Evolutionary conservation across 305 asterid species (phyloP), one percentile per base, ranked within the genome.

Genomic region (Fraxinus paxiana): DNA sequence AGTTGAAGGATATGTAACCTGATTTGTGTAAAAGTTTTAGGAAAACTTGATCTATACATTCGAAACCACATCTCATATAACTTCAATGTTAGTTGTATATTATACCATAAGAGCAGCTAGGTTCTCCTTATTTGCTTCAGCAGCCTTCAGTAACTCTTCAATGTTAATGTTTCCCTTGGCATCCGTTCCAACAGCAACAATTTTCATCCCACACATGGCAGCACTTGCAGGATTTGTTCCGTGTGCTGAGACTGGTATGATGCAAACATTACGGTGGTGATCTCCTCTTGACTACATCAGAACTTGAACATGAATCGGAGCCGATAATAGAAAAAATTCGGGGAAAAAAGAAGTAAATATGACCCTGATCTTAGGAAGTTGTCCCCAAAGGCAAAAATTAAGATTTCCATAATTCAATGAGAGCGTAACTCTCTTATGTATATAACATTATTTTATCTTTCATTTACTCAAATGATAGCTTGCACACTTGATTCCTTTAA

Each of bases 181-280:
- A 89, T 96, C 99, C 3, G 98, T 92, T 67, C 99, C 99, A 73
- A 96, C 91, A 5, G 98, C 86, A 85, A 96, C 97, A 33, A 96
- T 96, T 90, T 94, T 94, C 99, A 94, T 96, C 69, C 99, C 99
- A 56, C 99, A 96, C 98, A 94, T 96, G 59, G 98, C 98, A 0
- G 98, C 98, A 88, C 97, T 94, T 43, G 99, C 99, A 67, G 99
- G 99, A 85, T 96, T 94, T 35, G 98, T 96, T 85, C 99, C 99
- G 12, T 96, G 98, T 24, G 99, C 99, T 13, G 99, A 96, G 80
- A 92, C 98, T n/a, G 98, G 99, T 82, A 96, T 96, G 90, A 96
- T 92, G 92, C 98, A 96, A 20, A 94, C 98, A 67, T 94, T 87
- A 37, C 99, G 92, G 84, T 96, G 97, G 88, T 89, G 91, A 88